Percentiles rank a stretch among this genome's conserved stretches.
phyloP scores from a whole-genome alignment of 2,329 filamentous ascomycete species.

The Botrytis fragariae region DNA sequence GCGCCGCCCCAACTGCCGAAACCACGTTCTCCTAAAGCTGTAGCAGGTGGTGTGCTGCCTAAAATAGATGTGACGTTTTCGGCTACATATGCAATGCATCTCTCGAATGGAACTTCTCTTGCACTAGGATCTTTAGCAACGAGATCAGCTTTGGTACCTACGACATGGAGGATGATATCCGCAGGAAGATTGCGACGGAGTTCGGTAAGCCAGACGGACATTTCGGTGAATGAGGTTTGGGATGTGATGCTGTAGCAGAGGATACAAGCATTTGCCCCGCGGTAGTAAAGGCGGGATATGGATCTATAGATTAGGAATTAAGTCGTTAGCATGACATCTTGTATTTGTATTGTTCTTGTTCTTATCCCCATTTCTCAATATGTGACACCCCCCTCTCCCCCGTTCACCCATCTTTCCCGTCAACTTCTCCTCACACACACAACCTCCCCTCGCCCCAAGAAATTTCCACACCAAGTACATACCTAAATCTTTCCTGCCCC shows the following conservation, averaged over 20 bases:
- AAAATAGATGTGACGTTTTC: constrained; percentile 79
- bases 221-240: constrained; percentile 80
- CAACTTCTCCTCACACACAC: not conserved
- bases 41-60: constrained; percentile 65
- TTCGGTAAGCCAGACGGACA: constrained; percentile 88
- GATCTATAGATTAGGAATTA: constrained; percentile 43
- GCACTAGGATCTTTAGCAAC: constrained; percentile 77
- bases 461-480: not conserved
- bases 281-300: constrained; percentile 94
- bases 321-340: not conserved
- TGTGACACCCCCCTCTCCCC: not conserved
- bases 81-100: constrained; percentile 92
- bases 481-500: constrained; percentile 88
- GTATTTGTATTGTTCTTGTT: not conserved
- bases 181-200: constrained; percentile 72
- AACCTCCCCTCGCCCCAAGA: not conserved
- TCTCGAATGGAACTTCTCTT: constrained; percentile 87
- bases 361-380: not conserved
- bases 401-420: not conserved
- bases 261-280: constrained; percentile 89
- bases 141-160: constrained; percentile 90
- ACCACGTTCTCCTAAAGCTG: constrained; percentile 45
- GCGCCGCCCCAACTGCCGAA: not conserved
- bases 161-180: constrained; percentile 82
- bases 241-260: constrained; percentile 94